A percentile compares a stretch with the other conserved stretches of the same genome.
Conservation (phyloP, 169 alveolate species). For the Babesia ovata region DNA sequence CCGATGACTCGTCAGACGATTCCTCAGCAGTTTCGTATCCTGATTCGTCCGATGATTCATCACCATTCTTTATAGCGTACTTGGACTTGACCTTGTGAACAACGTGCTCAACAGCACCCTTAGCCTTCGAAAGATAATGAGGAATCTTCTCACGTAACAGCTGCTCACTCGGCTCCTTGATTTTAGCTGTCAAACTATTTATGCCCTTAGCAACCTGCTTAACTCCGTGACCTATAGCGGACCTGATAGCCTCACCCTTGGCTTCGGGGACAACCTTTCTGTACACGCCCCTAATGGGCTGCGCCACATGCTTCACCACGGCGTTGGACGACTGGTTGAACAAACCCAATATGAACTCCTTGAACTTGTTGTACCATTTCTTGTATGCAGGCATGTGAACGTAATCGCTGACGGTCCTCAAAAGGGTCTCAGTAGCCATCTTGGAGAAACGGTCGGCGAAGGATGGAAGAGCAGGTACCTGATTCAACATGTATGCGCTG, state of each 20-base stretch:
- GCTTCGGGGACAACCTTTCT: conserved; percentile 6
- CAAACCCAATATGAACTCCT: too few relatives aligned
- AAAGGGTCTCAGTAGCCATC: conserved; percentile 11
- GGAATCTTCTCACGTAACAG: too few relatives aligned
- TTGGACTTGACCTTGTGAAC: too few relatives aligned
- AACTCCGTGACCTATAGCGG: background rate
- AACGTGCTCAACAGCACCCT: too few relatives aligned
- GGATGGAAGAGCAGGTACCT: conserved; percentile 10
- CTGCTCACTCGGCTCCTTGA: too few relatives aligned
- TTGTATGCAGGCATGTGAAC: conserved; percentile 21
- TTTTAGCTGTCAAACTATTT: too few relatives aligned
- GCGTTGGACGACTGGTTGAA: background rate
- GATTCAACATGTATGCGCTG: conserved; percentile 25
- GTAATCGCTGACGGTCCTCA: conserved; percentile 6
- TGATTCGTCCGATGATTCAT: too few relatives aligned
- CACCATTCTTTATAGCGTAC: too few relatives aligned
- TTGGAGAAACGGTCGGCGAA: conserved; percentile 12
- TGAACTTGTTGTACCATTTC: conserved; percentile 22
- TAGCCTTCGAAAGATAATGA: too few relatives aligned
- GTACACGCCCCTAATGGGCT: too few relatives aligned
- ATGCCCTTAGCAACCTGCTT: background rate
- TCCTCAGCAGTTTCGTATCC: too few relatives aligned
- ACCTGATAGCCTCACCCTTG: conserved; percentile 1
- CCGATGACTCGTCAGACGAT: too few relatives aligned
- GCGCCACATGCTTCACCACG: background rate